phyloP scores from a whole-genome alignment of 257 asterid genomes.

The Ballota nigra region DNA sequence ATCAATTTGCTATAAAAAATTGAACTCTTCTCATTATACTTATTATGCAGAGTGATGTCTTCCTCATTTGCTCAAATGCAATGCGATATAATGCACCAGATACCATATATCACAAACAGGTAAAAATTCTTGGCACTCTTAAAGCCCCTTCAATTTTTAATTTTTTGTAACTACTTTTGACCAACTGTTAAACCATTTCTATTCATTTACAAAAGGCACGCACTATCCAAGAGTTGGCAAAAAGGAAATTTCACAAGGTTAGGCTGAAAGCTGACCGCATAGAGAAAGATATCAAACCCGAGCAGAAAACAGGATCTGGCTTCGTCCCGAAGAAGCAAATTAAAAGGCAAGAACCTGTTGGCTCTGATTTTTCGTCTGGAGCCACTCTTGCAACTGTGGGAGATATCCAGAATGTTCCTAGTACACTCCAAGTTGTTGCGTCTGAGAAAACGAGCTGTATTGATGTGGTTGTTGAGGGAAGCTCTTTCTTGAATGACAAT shows the following conservation, averaged over 20 bases:
- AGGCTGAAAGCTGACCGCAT: slow-evolving; percentile 41
- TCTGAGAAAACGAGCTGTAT: slow-evolving; percentile 49
- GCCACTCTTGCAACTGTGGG: slow-evolving; percentile 70
- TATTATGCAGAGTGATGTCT: slow-evolving; percentile 73
- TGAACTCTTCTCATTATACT: neutral
- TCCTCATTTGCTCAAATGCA: slow-evolving; percentile 86
- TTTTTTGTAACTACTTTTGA: neutral
- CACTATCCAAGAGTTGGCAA: slow-evolving; percentile 82
- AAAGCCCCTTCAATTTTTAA: neutral
- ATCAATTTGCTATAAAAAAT: neutral
- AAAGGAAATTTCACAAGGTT: slow-evolving; percentile 66
- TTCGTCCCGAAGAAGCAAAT: slow-evolving; percentile 59
- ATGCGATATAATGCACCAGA: slow-evolving; percentile 94
- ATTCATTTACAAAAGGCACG: slow-evolving; percentile 63
- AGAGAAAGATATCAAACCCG: slow-evolving; percentile 64
- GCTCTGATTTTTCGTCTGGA: slow-evolving; percentile 90
- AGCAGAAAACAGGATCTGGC: slow-evolving; percentile 46
- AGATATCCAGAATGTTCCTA: slow-evolving; percentile 46
- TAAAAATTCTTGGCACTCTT: slow-evolving; percentile 23
- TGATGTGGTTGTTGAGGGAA: slow-evolving; percentile 62
- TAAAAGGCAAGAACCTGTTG: slow-evolving; percentile 64
- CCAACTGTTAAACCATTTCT: slow-evolving; percentile 6
- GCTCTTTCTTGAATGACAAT: slow-evolving; percentile 47
- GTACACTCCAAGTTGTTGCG: slow-evolving; percentile 43
- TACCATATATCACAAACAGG: slow-evolving; percentile 90